Conservation (phyloP, 768 basidiomycete genomes). For the Chalciporus pseudorubinellus region DNA sequence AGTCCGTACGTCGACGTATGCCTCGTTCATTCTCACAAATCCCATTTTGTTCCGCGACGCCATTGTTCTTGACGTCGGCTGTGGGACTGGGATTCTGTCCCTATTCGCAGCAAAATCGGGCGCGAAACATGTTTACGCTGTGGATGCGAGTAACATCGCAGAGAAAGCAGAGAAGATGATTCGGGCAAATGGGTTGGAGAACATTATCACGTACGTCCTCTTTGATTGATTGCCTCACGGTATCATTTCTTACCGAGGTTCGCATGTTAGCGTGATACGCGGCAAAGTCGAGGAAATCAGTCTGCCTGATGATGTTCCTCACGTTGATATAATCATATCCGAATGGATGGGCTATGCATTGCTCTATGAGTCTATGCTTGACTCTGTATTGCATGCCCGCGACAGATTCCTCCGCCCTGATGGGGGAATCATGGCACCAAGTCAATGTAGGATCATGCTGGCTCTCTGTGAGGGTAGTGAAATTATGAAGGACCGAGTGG, state of each 20-base stretch:
- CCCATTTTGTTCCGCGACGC: constrained; percentile 80
- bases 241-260: background rate
- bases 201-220: constrained; percentile 59
- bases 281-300: constrained; percentile 89
- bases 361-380: constrained; percentile 96
- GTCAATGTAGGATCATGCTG: constrained; percentile 85
- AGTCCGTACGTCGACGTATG: constrained; percentile 91
- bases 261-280: constrained; percentile 59
- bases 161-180: constrained; percentile 76
- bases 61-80: constrained; percentile 91
- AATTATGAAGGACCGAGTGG: constrained; percentile 75
- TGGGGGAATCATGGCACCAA: constrained; percentile 85
- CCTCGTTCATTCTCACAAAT: constrained; percentile 83
- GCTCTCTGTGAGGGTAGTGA: constrained; percentile 75
- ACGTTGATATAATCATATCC: constrained; percentile 93
- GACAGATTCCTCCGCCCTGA: constrained; percentile 76
- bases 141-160: constrained; percentile 86
- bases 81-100: constrained; percentile 91
- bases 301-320: constrained; percentile 64
- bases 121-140: constrained; percentile 85
- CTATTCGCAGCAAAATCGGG: constrained; percentile 88
- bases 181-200: constrained; percentile 66
- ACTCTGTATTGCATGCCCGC: constrained; percentile 86
- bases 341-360: constrained; percentile 98
- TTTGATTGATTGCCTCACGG: constrained; percentile 1